Evolutionary conservation across 106 monocot species (phyloP), one percentile per base, ranked within the genome.

Genomic region (Dendrobium nobile): DNA sequence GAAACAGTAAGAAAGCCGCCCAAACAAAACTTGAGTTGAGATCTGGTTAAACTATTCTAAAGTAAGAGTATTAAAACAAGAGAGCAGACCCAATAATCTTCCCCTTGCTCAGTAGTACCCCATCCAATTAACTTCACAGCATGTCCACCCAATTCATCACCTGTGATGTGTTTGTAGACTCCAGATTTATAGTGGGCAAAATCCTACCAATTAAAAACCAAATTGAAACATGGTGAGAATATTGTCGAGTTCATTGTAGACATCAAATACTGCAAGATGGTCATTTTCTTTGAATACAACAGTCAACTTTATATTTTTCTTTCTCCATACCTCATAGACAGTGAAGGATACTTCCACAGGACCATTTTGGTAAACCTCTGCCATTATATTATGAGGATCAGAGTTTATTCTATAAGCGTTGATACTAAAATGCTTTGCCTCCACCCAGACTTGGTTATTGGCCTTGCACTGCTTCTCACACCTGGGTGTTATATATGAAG

Each of bases 51-150:
- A 77, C 70, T 19, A 24, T 15, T 13, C 31, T 9, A 54, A 70
- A 55, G 43, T 44, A 44, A 59, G 19, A 54, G 78, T 31, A 40
- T 13, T 31, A 51, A 26, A 54, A 40, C 4, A 24, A 74, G 28
- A 43, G 24, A 78, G 72, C 85, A 51, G 41, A 98, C 98, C 99
- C 99, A 99, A 77, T 95, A 99, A 83, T 99, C 95, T 67, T 88
- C 91, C 44, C 95, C 95, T 55, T 89, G 87, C 8, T 95, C 92
- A 64, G 88, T 95, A 41, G 99, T 99, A 47, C 99, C 99, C 99
- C 99, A 99, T 65, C 99, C 99, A 37, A 99, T 99, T 51, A 99
- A 80, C 83, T 99, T 99, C 47, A 99, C 99, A 27, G 99, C 95
- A 82, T 99, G 99, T 19, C 99, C 95, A 44, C 99, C 99, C 75